These are phyloP conservation scores for Acer negundo DNA, from an alignment of 345 rosid genomes.

Conservation along the genomic window DNA sequence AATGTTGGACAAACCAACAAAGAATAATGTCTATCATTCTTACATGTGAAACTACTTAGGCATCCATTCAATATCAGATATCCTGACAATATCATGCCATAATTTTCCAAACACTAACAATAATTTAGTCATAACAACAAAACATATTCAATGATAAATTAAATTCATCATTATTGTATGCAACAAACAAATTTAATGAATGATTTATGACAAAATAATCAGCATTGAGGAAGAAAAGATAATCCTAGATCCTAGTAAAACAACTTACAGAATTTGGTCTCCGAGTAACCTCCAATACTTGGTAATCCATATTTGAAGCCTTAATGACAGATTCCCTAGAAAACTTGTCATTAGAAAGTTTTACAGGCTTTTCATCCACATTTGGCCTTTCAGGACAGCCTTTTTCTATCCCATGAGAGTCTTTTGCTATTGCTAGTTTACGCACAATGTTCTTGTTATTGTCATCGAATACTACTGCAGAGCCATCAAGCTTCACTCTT, in stretches of 20 bases:
- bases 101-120: neutral
- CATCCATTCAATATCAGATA: neutral
- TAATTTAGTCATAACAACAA: neutral
- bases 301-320: slow-evolving; percentile 27
- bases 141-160: neutral
- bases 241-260: slow-evolving; percentile 3
- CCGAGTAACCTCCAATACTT: slow-evolving; percentile 42
- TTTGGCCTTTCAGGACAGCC: slow-evolving; percentile 31
- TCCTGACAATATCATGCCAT: neutral
- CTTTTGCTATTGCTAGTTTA: slow-evolving; percentile 15
- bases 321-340: slow-evolving; percentile 23
- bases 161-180: neutral
- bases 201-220: neutral
- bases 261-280: slow-evolving; percentile 68
- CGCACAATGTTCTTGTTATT: slow-evolving; percentile 29
- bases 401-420: slow-evolving; percentile 26
- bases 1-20: neutral
- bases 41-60: neutral
- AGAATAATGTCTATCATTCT: neutral
- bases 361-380: slow-evolving; percentile 36
- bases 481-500: slow-evolving; percentile 49
- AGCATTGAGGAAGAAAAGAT: neutral
- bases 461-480: slow-evolving; percentile 27
- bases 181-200: neutral
- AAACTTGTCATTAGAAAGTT: slow-evolving; percentile 33